phyloP scores from a whole-genome alignment of 192 early-diverging fungal genomes.

The Podila epigama region DNA sequence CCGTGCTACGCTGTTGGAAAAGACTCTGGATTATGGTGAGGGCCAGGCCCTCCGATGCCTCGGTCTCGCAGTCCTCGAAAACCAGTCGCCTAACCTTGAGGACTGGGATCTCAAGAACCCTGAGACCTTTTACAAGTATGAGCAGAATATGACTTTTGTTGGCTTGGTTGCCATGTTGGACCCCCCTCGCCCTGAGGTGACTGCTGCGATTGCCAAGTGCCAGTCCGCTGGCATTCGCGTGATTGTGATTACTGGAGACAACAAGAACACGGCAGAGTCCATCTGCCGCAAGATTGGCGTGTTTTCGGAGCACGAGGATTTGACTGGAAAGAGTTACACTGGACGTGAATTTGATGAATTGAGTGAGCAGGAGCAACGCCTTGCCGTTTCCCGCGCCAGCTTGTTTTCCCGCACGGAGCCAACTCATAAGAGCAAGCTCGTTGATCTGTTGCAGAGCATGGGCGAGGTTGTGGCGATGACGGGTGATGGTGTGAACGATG shows the following conservation, averaged over 20 bases:
- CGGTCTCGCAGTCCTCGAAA: constrained; percentile 87
- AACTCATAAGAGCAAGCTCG: constrained; percentile 92
- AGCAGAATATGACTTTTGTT: constrained; percentile 90
- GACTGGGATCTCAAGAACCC: constrained; percentile 65
- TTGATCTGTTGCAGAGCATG: constrained; percentile 85
- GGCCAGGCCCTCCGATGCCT: constrained; percentile 85
- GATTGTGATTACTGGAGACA: constrained; percentile 98
- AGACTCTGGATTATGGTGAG: constrained; percentile 79
- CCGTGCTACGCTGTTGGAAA: constrained; percentile 66
- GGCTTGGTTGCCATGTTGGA: constrained; percentile 98
- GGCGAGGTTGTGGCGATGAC: constrained; percentile 94
- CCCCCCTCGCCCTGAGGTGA: constrained; percentile 94
- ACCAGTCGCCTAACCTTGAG: constrained; percentile 55
- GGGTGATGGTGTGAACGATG: constrained; percentile 99
- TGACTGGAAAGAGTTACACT: constrained; percentile 78
- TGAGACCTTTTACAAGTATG: constrained; percentile 73
- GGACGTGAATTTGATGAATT: constrained; percentile 96
- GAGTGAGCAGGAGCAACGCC: constrained; percentile 69
- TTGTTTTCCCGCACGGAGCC: constrained; percentile 97
- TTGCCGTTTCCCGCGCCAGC: constrained; percentile 75
- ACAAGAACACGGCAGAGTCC: constrained; percentile 95
- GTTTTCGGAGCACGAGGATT: constrained; percentile 72
- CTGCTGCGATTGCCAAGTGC: constrained; percentile 84
- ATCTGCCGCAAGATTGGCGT: constrained; percentile 97
- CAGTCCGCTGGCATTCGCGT: constrained; percentile 95